These are phyloP conservation scores for Penicillium goetzii DNA, from an alignment of 495 filamentous ascomycete species.

Conservation along the genomic window DNA sequence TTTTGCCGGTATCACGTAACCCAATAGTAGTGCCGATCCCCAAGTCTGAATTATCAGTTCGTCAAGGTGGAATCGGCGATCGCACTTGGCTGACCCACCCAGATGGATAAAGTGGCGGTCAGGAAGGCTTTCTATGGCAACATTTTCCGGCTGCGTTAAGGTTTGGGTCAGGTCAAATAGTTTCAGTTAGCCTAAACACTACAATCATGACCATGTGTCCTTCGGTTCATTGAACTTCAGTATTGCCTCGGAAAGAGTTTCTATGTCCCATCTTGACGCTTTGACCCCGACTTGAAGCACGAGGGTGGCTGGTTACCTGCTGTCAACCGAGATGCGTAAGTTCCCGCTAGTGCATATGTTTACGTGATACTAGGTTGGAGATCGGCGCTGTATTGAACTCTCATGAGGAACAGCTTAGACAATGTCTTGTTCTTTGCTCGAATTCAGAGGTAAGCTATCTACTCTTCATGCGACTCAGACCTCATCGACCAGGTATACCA, in stretches of 20 bases:
- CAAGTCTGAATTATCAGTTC: neutral
- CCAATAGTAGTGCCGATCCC: neutral
- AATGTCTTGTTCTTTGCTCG: neutral
- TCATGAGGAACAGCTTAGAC: neutral
- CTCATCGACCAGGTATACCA: conserved; percentile 34
- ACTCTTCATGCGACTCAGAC: neutral
- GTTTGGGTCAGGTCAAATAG: neutral
- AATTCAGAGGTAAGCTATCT: neutral
- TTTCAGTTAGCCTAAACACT: neutral
- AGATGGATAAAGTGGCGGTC: conserved; percentile 7
- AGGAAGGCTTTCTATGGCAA: neutral
- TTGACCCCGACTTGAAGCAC: neutral
- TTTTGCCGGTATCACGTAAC: neutral
- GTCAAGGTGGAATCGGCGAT: conserved; percentile 3
- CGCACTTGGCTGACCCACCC: neutral
- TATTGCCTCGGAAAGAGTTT: neutral
- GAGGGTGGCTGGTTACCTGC: neutral
- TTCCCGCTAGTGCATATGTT: conserved; percentile 10
- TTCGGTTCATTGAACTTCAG: neutral
- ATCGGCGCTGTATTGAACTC: conserved; percentile 1
- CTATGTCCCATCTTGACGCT: neutral
- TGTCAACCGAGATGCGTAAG: conserved; percentile 7
- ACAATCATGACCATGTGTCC: neutral
- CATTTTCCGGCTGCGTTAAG: neutral
- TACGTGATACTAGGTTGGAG: neutral